phyloP scores from a whole-genome alignment of 2,329 filamentous ascomycete genomes.

The Colletotrichum siamense region DNA sequence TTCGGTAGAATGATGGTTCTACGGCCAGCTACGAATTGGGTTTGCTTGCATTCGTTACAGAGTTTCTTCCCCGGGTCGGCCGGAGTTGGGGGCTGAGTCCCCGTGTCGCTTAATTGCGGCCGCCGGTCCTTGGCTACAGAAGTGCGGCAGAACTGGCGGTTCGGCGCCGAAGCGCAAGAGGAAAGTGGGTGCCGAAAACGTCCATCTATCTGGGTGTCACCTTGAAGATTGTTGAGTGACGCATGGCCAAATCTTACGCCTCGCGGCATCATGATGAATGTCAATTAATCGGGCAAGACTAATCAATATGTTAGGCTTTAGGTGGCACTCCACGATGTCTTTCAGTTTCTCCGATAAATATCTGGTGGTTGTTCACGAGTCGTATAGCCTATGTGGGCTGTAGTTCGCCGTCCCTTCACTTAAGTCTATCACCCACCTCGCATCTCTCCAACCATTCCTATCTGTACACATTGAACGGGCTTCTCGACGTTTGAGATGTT shows the following conservation, averaged over 20 bases:
- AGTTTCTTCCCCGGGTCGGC: conserved; percentile 1
- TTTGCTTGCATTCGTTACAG: not conserved
- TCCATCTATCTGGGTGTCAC: not conserved
- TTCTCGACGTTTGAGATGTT: not conserved
- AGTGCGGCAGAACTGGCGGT: not conserved
- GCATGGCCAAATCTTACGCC: not conserved
- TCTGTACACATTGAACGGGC: rapidly evolving
- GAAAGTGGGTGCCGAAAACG: not conserved
- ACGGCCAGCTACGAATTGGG: not conserved
- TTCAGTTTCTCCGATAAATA: not conserved
- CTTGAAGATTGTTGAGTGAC: not conserved
- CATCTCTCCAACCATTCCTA: not conserved
- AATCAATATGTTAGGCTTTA: not conserved
- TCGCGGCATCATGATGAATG: not conserved
- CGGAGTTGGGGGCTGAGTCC: not conserved
- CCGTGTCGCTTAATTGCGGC: not conserved
- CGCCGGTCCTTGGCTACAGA: not conserved
- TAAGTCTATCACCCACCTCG: not conserved
- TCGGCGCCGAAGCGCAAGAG: not conserved
- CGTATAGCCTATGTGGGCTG: not conserved
- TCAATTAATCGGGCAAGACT: not conserved
- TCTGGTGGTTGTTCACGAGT: not conserved
- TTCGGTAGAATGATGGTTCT: not conserved
- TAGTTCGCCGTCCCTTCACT: not conserved
- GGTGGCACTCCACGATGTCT: not conserved